Evolutionary conservation across 2,329 filamentous ascomycete species (phyloP).

Genomic region (Fusarium piperis): DNA sequence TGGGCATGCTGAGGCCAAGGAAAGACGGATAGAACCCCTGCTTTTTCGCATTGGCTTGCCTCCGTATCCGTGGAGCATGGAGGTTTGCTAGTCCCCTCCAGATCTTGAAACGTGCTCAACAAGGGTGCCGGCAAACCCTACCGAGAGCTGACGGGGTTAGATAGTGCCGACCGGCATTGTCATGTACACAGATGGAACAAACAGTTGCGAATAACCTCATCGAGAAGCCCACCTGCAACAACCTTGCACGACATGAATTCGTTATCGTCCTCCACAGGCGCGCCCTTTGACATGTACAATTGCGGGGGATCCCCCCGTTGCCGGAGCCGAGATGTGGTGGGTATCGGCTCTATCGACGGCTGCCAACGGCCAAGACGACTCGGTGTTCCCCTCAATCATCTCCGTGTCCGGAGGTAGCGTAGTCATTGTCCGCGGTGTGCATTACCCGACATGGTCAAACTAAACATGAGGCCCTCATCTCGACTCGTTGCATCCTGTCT

Average conservation of each 20-base stretch:
- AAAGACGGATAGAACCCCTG: too few species aligned
- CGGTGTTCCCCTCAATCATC: constrained; percentile 20
- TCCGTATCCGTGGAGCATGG: background rate
- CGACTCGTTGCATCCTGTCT: constrained; percentile 12
- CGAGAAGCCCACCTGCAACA: background rate
- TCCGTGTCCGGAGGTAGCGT: constrained; percentile 11
- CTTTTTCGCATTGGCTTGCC: background rate
- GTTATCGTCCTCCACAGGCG: background rate
- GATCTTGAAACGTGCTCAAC: background rate
- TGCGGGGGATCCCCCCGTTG: constrained; percentile 10
- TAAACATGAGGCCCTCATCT: constrained; percentile 13
- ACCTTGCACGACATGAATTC: background rate
- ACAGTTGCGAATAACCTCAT: background rate
- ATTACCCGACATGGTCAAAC: constrained; percentile 1
- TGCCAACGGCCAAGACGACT: constrained; percentile 13
- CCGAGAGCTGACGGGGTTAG: background rate
- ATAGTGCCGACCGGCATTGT: background rate
- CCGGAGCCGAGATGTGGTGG: constrained; percentile 23
- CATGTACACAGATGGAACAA: background rate
- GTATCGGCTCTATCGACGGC: constrained; percentile 12
- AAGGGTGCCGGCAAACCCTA: background rate
- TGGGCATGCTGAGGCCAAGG: too few species aligned
- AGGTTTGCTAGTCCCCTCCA: background rate
- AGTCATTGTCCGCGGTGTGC: background rate
- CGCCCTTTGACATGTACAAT: constrained; percentile 3